Conservation (phyloP, 2,329 filamentous ascomycete genomes). For the Pleoardoris graminearum region DNA sequence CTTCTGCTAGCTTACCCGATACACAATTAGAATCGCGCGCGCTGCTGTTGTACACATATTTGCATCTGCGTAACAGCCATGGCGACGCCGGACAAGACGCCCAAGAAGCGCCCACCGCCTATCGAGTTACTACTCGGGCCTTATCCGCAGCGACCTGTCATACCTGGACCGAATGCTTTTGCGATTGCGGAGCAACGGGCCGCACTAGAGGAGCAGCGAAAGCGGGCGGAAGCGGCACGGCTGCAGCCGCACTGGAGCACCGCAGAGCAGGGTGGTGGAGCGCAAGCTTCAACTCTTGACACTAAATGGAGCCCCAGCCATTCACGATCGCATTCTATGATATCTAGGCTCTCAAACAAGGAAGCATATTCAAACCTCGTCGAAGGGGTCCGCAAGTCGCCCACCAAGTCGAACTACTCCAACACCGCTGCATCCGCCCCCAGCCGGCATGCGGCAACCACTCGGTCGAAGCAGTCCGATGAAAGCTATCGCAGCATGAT, state of each 20-base stretch:
- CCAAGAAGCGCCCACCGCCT: slow-evolving; percentile 34
- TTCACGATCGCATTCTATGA: slow-evolving; percentile 21
- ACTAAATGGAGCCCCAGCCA: slow-evolving; percentile 9
- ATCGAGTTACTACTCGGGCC: slow-evolving; percentile 27
- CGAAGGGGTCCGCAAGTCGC: slow-evolving; percentile 28
- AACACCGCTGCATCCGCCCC: slow-evolving; percentile 10
- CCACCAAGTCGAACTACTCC: slow-evolving; percentile 23
- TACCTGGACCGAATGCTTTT: slow-evolving; percentile 24
- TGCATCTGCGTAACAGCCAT: slow-evolving; percentile 12
- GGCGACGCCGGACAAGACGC: slow-evolving; percentile 16
- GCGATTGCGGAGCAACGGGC: slow-evolving; percentile 11
- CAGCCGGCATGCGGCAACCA: slow-evolving; percentile 23
- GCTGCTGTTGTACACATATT: background rate
- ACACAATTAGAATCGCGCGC: background rate
- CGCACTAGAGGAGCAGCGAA: slow-evolving; percentile 12
- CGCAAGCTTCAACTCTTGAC: background rate
- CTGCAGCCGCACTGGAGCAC: too few species aligned
- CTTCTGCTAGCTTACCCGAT: background rate
- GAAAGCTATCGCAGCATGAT: slow-evolving; percentile 21
- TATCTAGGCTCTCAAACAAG: slow-evolving; percentile 21
- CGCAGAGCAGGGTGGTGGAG: background rate
- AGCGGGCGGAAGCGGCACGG: slow-evolving; percentile 7
- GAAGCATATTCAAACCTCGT: slow-evolving; percentile 32
- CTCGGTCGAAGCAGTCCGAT: slow-evolving; percentile 29
- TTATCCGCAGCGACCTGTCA: slow-evolving; percentile 11